A percentile compares a stretch with the other conserved stretches of the same genome.
phyloP scores from a whole-genome alignment of 768 basidiomycete genomes.

The Panaeolus papilionaceus region DNA sequence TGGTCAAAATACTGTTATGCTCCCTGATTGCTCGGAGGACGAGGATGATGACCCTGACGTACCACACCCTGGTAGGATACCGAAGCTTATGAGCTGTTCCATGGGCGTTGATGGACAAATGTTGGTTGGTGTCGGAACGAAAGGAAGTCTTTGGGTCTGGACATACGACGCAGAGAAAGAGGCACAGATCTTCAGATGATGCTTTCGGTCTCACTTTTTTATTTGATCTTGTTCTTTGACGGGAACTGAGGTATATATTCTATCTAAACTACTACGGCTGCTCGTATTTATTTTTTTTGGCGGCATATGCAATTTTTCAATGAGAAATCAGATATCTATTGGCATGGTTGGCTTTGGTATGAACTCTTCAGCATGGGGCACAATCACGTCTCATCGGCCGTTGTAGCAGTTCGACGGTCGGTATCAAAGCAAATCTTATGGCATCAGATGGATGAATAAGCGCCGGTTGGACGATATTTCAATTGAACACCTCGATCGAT shows the following conservation, averaged over 20 bases:
- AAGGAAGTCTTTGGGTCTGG: constrained; percentile 51
- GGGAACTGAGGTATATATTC: too few relatives aligned
- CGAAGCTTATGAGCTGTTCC: constrained; percentile 43
- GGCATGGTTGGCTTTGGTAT: too few relatives aligned
- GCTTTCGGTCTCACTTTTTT: background rate
- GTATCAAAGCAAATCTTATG: too few relatives aligned
- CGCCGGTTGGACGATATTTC: background rate
- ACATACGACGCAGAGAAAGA: constrained; percentile 13
- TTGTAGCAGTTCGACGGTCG: too few relatives aligned
- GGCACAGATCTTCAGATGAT: background rate
- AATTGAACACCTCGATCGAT: background rate
- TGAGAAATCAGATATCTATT: too few relatives aligned
- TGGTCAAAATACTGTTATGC: background rate
- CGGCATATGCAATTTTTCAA: too few relatives aligned
- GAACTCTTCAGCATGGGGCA: too few relatives aligned
- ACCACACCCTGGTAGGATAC: constrained; percentile 25
- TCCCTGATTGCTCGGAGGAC: constrained; percentile 6
- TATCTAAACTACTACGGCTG: too few relatives aligned
- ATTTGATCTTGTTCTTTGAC: background rate
- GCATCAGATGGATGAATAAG: background rate
- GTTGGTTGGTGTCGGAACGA: constrained; percentile 46
- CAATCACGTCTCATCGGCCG: too few relatives aligned
- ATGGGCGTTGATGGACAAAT: constrained; percentile 50
- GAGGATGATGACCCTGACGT: constrained; percentile 14
- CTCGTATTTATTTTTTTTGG: too few relatives aligned